phyloP scores from a whole-genome alignment of 345 rosid genomes.

The Populus ilicifolia region DNA sequence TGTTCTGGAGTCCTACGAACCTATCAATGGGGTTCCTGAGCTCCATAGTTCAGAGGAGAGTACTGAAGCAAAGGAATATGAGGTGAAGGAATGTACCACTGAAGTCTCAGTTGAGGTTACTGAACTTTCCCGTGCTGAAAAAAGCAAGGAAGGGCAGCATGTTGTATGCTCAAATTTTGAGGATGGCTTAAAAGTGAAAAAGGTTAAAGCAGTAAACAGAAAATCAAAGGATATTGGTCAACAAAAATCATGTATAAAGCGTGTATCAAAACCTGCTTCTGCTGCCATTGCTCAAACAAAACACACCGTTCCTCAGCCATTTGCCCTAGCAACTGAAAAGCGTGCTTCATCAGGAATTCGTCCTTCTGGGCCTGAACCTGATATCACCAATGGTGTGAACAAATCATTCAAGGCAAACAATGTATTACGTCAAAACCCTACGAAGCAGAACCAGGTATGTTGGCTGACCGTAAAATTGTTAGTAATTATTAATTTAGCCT shows the following conservation, averaged over 20 bases:
- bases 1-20: slow-evolving; percentile 41
- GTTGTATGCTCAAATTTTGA: slow-evolving; percentile 22
- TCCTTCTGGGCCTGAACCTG: slow-evolving; percentile 35
- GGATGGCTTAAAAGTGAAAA: slow-evolving; percentile 24
- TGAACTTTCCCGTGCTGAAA: slow-evolving; percentile 28
- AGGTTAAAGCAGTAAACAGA: slow-evolving; percentile 23
- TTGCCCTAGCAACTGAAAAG: slow-evolving; percentile 78
- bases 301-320: slow-evolving; percentile 83
- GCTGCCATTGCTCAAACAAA: slow-evolving; percentile 45
- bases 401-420: slow-evolving; percentile 27
- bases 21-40: slow-evolving; percentile 43
- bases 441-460: slow-evolving; percentile 47
- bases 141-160: slow-evolving; percentile 27
- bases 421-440: slow-evolving; percentile 19
- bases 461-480: neutral
- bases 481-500: neutral
- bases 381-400: slow-evolving; percentile 25
- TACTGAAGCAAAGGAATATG: slow-evolving; percentile 59
- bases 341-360: slow-evolving; percentile 73
- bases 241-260: slow-evolving; percentile 32
- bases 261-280: slow-evolving; percentile 39
- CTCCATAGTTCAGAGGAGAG: slow-evolving; percentile 47
- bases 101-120: slow-evolving; percentile 45
- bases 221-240: slow-evolving; percentile 29
- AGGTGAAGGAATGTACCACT: slow-evolving; percentile 75